Evolutionary conservation across 805 yeast genomes (phyloP).

Genomic region (Metschnikowia gelsemii): DNA sequence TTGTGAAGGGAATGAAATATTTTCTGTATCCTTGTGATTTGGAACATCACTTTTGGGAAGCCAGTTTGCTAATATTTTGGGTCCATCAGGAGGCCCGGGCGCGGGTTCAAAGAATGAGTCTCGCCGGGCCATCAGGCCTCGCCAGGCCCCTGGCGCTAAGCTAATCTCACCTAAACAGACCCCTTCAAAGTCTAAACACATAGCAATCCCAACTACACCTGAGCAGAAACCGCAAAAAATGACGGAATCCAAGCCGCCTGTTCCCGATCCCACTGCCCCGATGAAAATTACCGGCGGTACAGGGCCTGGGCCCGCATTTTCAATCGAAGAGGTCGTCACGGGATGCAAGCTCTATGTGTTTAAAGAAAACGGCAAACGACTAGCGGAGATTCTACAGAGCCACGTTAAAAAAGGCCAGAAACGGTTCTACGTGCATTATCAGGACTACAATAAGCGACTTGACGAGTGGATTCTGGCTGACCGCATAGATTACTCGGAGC

Average conservation of each 20-base stretch:
- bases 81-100: too few species aligned
- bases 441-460: conserved; percentile 89
- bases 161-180: too few species aligned
- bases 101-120: too few species aligned
- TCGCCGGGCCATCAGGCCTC: too few species aligned
- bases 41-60: too few species aligned
- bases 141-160: too few species aligned
- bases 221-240: not conserved
- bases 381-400: conserved; percentile 82
- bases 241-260: conserved; percentile 8
- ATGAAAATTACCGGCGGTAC: conserved; percentile 9
- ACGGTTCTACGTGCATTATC: conserved; percentile 90
- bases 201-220: too few species aligned
- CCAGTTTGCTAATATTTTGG: too few species aligned
- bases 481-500: conserved; percentile 68
- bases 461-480: conserved; percentile 89
- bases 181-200: too few species aligned
- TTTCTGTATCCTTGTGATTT: too few species aligned
- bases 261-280: conserved; percentile 12
- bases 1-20: too few species aligned
- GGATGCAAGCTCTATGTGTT: conserved; percentile 82
- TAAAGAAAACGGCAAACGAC: conserved; percentile 76
- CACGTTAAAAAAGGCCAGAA: conserved; percentile 73
- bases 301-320: conserved; percentile 19
- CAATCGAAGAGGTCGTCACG: conserved; percentile 52